These are phyloP conservation scores for Cylindrotheca fusiformis DNA, from an alignment of 108 stramenopile species.

Conservation along the genomic window DNA sequence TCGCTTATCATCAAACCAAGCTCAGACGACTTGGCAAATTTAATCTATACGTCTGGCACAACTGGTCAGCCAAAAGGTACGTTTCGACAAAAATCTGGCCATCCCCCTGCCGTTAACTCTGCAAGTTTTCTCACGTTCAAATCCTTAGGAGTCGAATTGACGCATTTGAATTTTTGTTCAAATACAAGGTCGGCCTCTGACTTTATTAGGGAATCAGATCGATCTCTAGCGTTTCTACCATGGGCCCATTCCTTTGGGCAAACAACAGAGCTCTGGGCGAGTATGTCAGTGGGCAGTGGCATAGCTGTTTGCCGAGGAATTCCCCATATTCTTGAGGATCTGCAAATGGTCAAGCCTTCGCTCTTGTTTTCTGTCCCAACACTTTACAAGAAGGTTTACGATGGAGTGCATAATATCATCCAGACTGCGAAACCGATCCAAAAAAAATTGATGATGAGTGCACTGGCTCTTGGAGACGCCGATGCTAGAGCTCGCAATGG, in stretches of 20 bases:
- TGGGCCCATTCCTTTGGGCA: constrained; percentile 97
- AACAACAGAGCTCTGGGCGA: constrained; percentile 84
- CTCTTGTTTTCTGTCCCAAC: constrained; percentile 90
- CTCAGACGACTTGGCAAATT: constrained; percentile 84
- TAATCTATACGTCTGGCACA: constrained; percentile 96
- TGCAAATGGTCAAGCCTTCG: constrained; percentile 77
- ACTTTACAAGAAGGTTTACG: constrained; percentile 92
- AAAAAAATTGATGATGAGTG: constrained; percentile 63
- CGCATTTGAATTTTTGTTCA: constrained; percentile 82
- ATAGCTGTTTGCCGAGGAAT: constrained; percentile 86
- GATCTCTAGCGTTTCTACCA: constrained; percentile 89
- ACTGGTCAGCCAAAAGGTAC: constrained; percentile 72
- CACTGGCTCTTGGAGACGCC: constrained; percentile 62
- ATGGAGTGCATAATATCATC: constrained; percentile 88
- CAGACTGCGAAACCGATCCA: constrained; percentile 58
- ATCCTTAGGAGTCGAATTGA: constrained; percentile 69
- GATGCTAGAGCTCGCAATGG: constrained; percentile 46
- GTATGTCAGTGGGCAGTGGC: constrained; percentile 84
- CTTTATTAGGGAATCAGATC: constrained; percentile 61
- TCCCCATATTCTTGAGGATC: constrained; percentile 73
- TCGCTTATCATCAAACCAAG: constrained; percentile 47
- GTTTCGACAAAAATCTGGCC: no score
- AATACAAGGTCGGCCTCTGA: constrained; percentile 80
- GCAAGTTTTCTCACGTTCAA: not conserved
- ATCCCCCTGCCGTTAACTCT: no score